Evolutionary conservation across 306 rosid species (phyloP).

Genomic region (Gastrolobium bilobum): DNA sequence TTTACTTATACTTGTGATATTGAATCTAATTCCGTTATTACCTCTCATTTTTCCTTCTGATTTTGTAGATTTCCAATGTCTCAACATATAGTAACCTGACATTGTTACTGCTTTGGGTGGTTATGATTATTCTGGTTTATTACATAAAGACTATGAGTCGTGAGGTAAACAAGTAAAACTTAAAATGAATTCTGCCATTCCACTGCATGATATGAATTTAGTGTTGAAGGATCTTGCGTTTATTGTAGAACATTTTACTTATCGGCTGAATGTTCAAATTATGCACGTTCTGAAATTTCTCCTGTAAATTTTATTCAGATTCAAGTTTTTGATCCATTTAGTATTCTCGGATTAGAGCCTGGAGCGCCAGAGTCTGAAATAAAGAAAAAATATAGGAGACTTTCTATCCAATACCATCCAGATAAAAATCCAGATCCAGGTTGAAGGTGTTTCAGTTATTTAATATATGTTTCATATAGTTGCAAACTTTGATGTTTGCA

Average conservation of each 20-base stretch:
- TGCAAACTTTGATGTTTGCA: constrained; percentile 23
- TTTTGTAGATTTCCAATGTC: constrained; percentile 87
- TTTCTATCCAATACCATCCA: constrained; percentile 90
- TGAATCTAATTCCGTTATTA: constrained; percentile 4
- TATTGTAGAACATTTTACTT: constrained; percentile 31
- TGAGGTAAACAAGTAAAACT: constrained; percentile 69
- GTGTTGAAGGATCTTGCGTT: constrained; percentile 27
- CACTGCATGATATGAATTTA: constrained; percentile 24
- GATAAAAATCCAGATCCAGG: constrained; percentile 99
- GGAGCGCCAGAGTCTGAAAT: constrained; percentile 81
- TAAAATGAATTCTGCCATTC: constrained; percentile 23
- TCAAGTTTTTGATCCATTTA: constrained; percentile 92
- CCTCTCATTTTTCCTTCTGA: constrained; percentile 18
- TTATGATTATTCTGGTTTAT: constrained; percentile 85
- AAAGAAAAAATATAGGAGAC: constrained; percentile 92
- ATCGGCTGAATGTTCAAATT: constrained; percentile 22
- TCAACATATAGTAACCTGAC: constrained; percentile 87
- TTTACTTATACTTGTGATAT: neutral
- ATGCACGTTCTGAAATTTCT: constrained; percentile 31
- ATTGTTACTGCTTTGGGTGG: constrained; percentile 81
- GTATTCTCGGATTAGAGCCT: constrained; percentile 83
- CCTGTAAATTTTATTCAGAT: constrained; percentile 56
- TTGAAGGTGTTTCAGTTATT: constrained; percentile 60
- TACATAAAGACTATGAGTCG: constrained; percentile 85
- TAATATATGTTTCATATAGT: constrained; percentile 34